Conservation (phyloP, 371 early-diverging fungal genomes). For the Mortierella sp. region DNA sequence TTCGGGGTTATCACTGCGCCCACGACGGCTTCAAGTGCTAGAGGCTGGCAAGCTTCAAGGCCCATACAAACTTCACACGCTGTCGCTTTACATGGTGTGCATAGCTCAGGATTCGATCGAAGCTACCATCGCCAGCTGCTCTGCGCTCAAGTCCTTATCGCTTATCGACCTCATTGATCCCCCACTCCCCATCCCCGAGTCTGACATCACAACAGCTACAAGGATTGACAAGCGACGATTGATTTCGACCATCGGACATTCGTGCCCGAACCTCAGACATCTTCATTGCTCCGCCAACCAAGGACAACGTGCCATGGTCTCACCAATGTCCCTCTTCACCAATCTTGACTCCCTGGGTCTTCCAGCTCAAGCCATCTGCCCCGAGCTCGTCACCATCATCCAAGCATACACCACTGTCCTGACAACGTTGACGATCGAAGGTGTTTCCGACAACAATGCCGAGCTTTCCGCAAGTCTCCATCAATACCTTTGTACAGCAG, state of each 20-base stretch:
- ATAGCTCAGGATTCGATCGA: slow-evolving; percentile 12
- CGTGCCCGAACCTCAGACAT: slow-evolving; percentile 13
- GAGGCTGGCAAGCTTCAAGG: slow-evolving; percentile 7
- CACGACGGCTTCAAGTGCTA: neutral
- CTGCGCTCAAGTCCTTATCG: slow-evolving; percentile 3
- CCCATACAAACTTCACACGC: slow-evolving; percentile 3
- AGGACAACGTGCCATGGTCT: slow-evolving; percentile 9
- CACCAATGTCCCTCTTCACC: neutral
- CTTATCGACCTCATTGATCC: slow-evolving; percentile 13
- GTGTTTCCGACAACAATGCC: neutral
- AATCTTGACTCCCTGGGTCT: slow-evolving; percentile 10
- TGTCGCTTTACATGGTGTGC: neutral
- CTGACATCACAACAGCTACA: neutral
- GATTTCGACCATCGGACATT: slow-evolving; percentile 8
- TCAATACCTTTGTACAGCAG: slow-evolving; percentile 16
- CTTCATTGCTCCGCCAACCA: slow-evolving; percentile 14
- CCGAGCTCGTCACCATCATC: slow-evolving; percentile 6
- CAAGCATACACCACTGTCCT: neutral
- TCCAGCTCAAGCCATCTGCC: slow-evolving; percentile 6
- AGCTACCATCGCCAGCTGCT: slow-evolving; percentile 3
- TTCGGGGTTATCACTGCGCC: neutral
- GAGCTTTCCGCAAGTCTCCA: slow-evolving; percentile 14
- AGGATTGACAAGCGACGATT: neutral
- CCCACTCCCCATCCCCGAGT: neutral
- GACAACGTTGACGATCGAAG: slow-evolving; percentile 16